Evolutionary conservation across 2,329 filamentous ascomycete genomes (phyloP).

Genomic region (Aspergillus aculeatus): DNA sequence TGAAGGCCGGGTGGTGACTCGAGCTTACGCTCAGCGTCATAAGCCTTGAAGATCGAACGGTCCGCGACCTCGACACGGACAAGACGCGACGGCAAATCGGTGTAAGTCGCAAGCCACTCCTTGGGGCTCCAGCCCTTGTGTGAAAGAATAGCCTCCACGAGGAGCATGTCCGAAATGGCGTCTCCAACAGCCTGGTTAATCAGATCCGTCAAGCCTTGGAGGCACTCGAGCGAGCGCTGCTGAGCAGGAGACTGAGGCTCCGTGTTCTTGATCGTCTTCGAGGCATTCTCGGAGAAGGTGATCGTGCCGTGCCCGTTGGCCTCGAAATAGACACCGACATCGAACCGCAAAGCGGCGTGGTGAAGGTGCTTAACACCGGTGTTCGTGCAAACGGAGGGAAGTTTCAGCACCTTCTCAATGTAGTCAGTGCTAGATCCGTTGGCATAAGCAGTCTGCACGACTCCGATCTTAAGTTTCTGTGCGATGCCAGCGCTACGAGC

Average conservation of each 20-base stretch:
- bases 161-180: conserved; percentile 89
- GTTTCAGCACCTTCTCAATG: conserved; percentile 79
- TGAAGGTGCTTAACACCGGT: conserved; percentile 98
- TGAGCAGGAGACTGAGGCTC: conserved; percentile 89
- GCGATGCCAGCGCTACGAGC: conserved; percentile 75
- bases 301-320: conserved; percentile 97
- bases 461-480: conserved; percentile 81
- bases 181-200: conserved; percentile 99
- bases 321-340: conserved; percentile 97
- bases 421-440: conserved; percentile 94
- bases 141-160: conserved; percentile 93
- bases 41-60: conserved; percentile 85
- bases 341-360: conserved; percentile 91
- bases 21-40: conserved; percentile 86
- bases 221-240: conserved; percentile 80
- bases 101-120: conserved; percentile 92
- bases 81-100: conserved; percentile 91
- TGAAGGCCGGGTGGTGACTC: conserved; percentile 77
- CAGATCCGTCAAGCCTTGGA: conserved; percentile 79
- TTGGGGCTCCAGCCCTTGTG: conserved; percentile 89
- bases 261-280: conserved; percentile 73
- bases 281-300: conserved; percentile 82
- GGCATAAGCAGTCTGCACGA: conserved; percentile 96
- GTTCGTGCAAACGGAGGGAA: conserved; percentile 88
- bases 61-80: conserved; percentile 86